Base-by-base conservation (phyloP, 2,329 filamentous ascomycete genomes). In the Penicillium italicum region DNA sequence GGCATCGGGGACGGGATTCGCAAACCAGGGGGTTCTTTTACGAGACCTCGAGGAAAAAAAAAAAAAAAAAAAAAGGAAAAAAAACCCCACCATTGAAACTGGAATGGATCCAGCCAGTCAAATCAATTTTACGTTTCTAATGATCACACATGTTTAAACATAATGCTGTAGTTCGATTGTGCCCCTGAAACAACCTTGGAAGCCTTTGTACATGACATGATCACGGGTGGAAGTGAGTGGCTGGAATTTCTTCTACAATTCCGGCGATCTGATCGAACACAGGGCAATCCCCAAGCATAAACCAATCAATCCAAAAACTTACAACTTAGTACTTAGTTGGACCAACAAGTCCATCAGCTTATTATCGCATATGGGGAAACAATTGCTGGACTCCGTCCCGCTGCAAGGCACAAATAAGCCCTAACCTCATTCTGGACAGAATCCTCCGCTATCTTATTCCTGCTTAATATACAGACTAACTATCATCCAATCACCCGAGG, bases 71-170 rank as follows among this genome's bases (percentile, higher is more conserved):
- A n/a, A 14, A 41, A 43, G 22, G 10, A 30, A 40, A 40, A 22
- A 30, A 18, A 37, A 5, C 5, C 10, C 6, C 12, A 11, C 11
- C 28, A 50, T 31, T 42, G 26, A 14, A n/a, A 42, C 31, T 16
- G 33, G n/a, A 28, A 40, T 28, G 18, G 45, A 30, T 11, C 31
- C 37, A 43, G 18, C 26, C 47, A 33, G 38, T 43, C 38, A 26
- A 50, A 50, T 43, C 37, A 50, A 43, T 20, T 50, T 43, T 43
- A 50, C 48, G 37, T 37, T 43, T 50, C 28, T 34, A 43, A 50
- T 43, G 48, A 50, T 31, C 30, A 44, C 28, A 41, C 30, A 16
- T 30, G 8, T 20, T 49, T n/a, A 28, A 5, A 28, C 8, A 30
- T 28, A 22, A 31, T 28, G 4, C 11, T 6, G 24, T 48, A 37